phyloP scores from a whole-genome alignment of 345 rosid species.

The Noccaea bulbosa region DNA sequence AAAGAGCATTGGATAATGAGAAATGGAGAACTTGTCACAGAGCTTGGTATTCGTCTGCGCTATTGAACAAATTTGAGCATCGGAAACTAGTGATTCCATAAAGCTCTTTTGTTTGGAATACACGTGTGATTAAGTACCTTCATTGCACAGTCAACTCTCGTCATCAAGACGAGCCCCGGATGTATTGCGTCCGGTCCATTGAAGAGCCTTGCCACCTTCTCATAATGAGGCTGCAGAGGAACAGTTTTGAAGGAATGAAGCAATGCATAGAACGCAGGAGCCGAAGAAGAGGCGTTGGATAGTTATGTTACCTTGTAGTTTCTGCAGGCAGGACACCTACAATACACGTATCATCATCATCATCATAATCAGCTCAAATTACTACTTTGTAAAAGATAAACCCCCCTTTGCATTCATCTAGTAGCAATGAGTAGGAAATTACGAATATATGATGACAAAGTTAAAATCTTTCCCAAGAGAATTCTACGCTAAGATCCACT shows the following conservation, averaged over 20 bases:
- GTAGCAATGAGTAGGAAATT: neutral
- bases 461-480: neutral
- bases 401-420: neutral
- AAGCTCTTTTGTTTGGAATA: too few species aligned
- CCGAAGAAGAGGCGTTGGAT: conserved; percentile 7
- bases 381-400: neutral
- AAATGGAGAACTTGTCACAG: conserved; percentile 80
- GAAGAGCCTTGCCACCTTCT: conserved; percentile 93
- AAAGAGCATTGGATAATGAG: conserved; percentile 92
- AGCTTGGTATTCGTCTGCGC: conserved; percentile 88
- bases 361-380: conserved; percentile 9
- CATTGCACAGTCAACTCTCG: conserved; percentile 91
- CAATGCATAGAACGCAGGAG: neutral
- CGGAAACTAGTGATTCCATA: neutral
- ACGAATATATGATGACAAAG: neutral
- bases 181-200: conserved; percentile 93
- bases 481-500: conserved; percentile 34
- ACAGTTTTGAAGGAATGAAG: conserved; percentile 29
- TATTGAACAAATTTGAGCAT: conserved; percentile 46
- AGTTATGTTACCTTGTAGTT: conserved; percentile 79
- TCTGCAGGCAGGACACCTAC: conserved; percentile 99
- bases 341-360: conserved; percentile 28
- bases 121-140: conserved; percentile 56
- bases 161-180: conserved; percentile 85
- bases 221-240: conserved; percentile 83